Percentiles rank a stretch among this genome's conserved stretches.
Conservation (phyloP, 129 eudicot species). For the Tagetes patula region DNA sequence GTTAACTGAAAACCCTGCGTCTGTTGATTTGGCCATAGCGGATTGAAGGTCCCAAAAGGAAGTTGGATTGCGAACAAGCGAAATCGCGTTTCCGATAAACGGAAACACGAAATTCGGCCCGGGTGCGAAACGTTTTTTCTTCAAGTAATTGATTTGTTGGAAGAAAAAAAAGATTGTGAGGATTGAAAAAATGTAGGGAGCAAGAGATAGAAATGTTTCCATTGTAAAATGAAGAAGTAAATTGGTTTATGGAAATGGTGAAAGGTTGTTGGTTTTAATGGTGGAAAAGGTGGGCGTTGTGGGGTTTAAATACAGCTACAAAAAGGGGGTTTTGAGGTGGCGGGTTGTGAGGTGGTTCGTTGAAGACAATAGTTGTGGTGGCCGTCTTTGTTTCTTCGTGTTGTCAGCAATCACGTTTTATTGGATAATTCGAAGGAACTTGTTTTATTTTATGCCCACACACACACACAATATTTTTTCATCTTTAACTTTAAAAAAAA, state of each 20-base stretch:
- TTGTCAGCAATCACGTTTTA: conserved; percentile 27
- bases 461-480: too few relatives aligned
- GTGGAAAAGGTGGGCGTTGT: background rate
- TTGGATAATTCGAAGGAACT: background rate
- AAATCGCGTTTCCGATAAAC: conserved; percentile 70
- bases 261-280: conserved; percentile 24
- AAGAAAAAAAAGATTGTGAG: conserved; percentile 36
- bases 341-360: background rate
- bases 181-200: conserved; percentile 44
- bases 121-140: conserved; percentile 51
- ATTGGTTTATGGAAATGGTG: background rate
- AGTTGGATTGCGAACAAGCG: conserved; percentile 61
- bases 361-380: conserved; percentile 28
- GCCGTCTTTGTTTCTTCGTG: conserved; percentile 21
- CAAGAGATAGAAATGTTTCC: conserved; percentile 14
- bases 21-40: conserved; percentile 52
- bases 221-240: background rate
- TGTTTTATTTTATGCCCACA: too few relatives aligned
- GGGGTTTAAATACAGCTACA: conserved; percentile 37
- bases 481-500: too few relatives aligned
- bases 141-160: conserved; percentile 62
- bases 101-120: conserved; percentile 73
- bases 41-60: conserved; percentile 70
- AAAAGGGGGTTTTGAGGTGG: conserved; percentile 33
- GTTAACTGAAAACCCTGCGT: conserved; percentile 62